phyloP scores from a whole-genome alignment of 2,329 filamentous ascomycete species.

The Cordyceps javanica region DNA sequence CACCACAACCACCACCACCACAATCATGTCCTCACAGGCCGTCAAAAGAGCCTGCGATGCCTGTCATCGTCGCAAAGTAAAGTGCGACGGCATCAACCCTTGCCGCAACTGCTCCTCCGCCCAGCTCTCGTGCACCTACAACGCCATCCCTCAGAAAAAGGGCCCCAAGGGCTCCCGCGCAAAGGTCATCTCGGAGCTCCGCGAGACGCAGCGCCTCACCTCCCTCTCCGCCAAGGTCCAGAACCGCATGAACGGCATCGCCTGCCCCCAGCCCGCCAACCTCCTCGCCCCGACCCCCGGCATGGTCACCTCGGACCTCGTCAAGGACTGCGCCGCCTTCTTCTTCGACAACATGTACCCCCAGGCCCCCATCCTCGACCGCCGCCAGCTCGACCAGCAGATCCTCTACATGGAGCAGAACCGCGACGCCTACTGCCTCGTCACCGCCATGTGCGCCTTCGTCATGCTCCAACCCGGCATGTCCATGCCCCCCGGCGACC shows the following conservation, averaged over 20 bases:
- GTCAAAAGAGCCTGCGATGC: constrained; percentile 63
- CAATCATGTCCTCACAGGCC: constrained; percentile 32
- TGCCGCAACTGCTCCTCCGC: constrained; percentile 66
- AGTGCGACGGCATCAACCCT: constrained; percentile 64
- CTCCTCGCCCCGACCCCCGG: constrained; percentile 51
- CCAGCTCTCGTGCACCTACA: constrained; percentile 65
- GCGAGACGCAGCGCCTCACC: constrained; percentile 61
- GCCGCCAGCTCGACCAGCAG: constrained; percentile 51
- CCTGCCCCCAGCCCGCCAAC: constrained; percentile 37
- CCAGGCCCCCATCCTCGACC: constrained; percentile 57
- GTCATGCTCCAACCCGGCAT: constrained; percentile 66
- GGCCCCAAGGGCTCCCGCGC: constrained; percentile 68
- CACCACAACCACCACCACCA: background rate
- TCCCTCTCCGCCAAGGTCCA: constrained; percentile 57
- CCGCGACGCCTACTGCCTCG: constrained; percentile 56
- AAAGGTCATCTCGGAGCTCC: constrained; percentile 68
- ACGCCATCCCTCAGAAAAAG: constrained; percentile 70
- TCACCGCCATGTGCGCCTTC: constrained; percentile 60
- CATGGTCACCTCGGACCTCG: constrained; percentile 54
- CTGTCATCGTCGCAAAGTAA: constrained; percentile 69
- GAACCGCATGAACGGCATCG: constrained; percentile 51
- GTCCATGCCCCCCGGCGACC: constrained; percentile 50
- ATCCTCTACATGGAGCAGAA: constrained; percentile 55
- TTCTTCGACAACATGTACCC: constrained; percentile 64
- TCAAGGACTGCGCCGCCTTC: constrained; percentile 61